These are phyloP conservation scores for Trichoderma hamatum DNA, from an alignment of 2,329 filamentous ascomycete genomes.

Conservation along the genomic window DNA sequence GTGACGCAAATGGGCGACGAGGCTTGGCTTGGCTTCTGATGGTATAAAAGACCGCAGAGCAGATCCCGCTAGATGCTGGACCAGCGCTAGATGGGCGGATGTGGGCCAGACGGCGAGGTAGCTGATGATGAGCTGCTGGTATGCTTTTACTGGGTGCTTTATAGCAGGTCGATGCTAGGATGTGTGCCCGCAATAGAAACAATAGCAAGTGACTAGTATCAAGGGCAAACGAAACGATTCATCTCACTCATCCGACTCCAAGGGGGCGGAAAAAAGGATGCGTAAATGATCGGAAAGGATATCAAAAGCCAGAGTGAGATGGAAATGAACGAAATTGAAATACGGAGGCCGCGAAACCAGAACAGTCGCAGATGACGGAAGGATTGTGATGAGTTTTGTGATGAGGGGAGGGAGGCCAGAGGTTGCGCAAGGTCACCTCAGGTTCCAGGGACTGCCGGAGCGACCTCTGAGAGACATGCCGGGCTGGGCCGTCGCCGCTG, in stretches of 20 bases:
- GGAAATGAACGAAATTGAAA: background rate
- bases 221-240: background rate
- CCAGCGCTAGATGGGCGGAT: background rate
- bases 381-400: conserved; percentile 28
- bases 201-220: background rate
- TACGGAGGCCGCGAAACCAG: conserved; percentile 11
- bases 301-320: background rate
- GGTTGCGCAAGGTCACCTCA: background rate
- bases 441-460: conserved; percentile 14
- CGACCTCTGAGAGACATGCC: conserved; percentile 15
- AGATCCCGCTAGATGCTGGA: conserved; percentile 2
- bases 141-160: background rate
- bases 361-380: conserved; percentile 20
- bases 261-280: background rate
- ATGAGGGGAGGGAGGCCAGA: conserved; percentile 22
- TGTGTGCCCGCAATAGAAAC: background rate
- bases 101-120: background rate
- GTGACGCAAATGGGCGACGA: background rate
- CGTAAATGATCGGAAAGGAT: background rate
- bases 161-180: background rate
- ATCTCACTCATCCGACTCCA: background rate
- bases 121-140: background rate
- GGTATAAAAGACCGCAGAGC: background rate
- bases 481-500: background rate
- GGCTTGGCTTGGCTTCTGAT: background rate